Conservation (phyloP, 139 green algal genomes). For the Chlamydomonas incerta region DNA sequence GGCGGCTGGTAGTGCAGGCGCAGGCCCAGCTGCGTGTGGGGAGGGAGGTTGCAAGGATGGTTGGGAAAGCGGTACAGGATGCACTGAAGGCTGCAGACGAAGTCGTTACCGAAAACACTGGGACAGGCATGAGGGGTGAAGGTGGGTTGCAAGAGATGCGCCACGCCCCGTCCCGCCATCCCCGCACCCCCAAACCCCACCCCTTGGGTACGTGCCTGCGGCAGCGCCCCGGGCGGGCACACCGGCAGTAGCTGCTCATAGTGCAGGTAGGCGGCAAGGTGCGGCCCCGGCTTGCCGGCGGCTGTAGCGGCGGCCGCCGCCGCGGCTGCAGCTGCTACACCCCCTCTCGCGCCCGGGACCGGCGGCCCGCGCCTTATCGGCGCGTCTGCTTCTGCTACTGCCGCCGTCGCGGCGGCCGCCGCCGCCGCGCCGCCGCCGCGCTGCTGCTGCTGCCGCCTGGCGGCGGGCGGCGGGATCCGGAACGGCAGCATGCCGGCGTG, state of each 20-base stretch:
- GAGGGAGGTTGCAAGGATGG: background rate
- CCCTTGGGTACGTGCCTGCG: background rate
- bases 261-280: slow-evolving; percentile 37
- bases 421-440: background rate
- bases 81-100: too few relatives aligned
- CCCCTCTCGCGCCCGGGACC: too few relatives aligned
- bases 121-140: too few relatives aligned
- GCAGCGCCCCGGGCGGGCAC: background rate
- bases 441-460: background rate
- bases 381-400: too few relatives aligned
- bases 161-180: too few relatives aligned
- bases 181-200: too few relatives aligned
- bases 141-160: background rate
- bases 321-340: background rate
- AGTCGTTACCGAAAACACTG: too few relatives aligned
- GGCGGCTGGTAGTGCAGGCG: background rate
- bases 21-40: background rate
- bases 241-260: slow-evolving; percentile 34
- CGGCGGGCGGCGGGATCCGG: background rate
- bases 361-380: too few relatives aligned
- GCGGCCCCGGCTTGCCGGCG: background rate
- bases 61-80: too few relatives aligned
- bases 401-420: too few relatives aligned
- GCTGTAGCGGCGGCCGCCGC: too few relatives aligned
- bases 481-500: too few relatives aligned